Evolutionary conservation across 768 basidiomycete genomes (phyloP).

Genomic region (Mycena belliarum): DNA sequence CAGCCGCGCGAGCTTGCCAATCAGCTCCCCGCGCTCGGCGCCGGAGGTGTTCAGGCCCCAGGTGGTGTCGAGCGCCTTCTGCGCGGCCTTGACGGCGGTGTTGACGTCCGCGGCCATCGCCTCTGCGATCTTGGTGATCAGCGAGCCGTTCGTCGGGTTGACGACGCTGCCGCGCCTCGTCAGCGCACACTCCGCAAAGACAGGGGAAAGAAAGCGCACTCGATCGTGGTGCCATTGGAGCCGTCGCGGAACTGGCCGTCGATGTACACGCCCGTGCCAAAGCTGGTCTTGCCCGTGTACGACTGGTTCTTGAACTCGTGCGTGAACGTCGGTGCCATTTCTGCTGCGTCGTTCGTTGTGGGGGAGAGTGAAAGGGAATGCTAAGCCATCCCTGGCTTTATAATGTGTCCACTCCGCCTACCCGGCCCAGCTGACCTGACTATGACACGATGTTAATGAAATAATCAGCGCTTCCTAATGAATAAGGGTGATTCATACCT

Average conservation of each 20-base stretch:
- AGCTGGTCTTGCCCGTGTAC: constrained; percentile 45
- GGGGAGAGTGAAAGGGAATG: no score
- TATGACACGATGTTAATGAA: no score
- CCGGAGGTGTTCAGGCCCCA: constrained; percentile 55
- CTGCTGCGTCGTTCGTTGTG: no score
- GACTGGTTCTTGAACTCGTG: constrained; percentile 42
- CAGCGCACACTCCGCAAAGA: neutral
- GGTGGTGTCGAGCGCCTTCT: constrained; percentile 32
- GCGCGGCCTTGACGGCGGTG: constrained; percentile 58
- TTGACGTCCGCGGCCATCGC: constrained; percentile 63
- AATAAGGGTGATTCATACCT: no score
- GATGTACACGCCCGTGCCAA: constrained; percentile 61
- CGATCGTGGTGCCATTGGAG: constrained; percentile 35
- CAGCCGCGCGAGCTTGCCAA: constrained; percentile 52
- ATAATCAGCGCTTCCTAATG: no score
- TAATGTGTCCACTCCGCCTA: no score
- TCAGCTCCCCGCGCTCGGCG: constrained; percentile 37
- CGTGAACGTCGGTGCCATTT: constrained; percentile 28
- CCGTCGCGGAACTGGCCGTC: constrained; percentile 47
- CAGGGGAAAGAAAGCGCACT: constrained; percentile 18
- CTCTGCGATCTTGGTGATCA: constrained; percentile 28
- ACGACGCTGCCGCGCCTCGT: constrained; percentile 3
- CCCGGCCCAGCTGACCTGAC: no score
- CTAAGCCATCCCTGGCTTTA: no score
- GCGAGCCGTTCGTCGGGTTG: constrained; percentile 8